Evolutionary conservation across 495 filamentous ascomycete species (phyloP), one percentile per base, ranked within the genome.

Genomic region (Podospora didyma): DNA sequence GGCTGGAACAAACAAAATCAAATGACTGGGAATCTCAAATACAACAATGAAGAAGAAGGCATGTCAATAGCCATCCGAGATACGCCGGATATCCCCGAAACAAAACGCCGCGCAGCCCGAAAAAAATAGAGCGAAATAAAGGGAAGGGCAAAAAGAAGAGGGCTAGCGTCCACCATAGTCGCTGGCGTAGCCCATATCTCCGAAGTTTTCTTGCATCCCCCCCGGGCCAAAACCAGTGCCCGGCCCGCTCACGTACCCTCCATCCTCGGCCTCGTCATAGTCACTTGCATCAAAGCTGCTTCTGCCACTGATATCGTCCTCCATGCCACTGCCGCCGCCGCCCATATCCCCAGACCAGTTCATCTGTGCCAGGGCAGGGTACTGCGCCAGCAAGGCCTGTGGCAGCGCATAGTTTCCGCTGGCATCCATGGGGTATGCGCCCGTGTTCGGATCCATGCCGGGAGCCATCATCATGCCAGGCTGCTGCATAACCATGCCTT

Each of bases 201-300:
- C 76, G 54, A 75, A 75, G 53, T 74, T 71, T 54, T 79, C 74
- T 34, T 72, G 70, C 69, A 80, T 67, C 59, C 78, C 70, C 6
- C 76, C 74, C 19, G 72, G 76, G 9, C 75, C 75, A 52, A 76
- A 80, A 0, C 77, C 76, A 12, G 70, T 73, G 5, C 77, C 78
- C 2, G 80, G 78, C 0, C 78, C 79, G 34, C 76, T 79, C n/a
- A 83, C 75, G 56, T 81, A 84, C 7, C 79, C 82, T 4, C 70
- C 72, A 35, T 86, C 85, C 11, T 86, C 83, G 2, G 73, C 78
- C 34, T 84, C 83, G 51, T 84, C 80, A 51, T 82, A 83, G 54
- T 89, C 91, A 53, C 89, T 92, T 0, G 89, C 90, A 65, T 97
- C 94, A 62, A 94, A 97, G 63, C 89, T 94, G 62, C 87, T 92